Evolutionary conservation across 768 basidiomycete species (phyloP).

Genomic region (Trametes elegans): DNA sequence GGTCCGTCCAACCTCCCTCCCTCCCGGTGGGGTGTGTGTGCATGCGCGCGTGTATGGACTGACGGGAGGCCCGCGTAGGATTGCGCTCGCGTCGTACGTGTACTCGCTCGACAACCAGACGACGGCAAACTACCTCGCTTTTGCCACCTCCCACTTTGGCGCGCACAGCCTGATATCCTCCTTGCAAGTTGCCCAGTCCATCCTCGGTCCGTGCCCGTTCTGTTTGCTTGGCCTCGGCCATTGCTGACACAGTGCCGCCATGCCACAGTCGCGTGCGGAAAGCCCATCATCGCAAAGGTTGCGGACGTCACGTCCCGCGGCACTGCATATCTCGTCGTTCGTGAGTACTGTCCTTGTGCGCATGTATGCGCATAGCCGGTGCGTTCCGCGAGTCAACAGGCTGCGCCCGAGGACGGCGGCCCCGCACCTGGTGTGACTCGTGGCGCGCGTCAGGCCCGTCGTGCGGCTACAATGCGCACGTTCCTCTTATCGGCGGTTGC

Average conservation of each 20-base stretch:
- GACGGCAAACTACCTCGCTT: conserved; percentile 53
- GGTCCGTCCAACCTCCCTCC: conserved; percentile 9
- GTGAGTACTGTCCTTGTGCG: conserved; percentile 33
- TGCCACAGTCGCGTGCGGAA: conserved; percentile 28
- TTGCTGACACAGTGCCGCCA: not conserved
- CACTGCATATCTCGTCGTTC: conserved; percentile 46
- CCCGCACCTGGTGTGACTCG: too few relatives aligned
- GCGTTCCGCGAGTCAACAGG: too few relatives aligned
- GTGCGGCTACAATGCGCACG: too few relatives aligned
- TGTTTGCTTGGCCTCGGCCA: not conserved
- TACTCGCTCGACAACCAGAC: conserved; percentile 74
- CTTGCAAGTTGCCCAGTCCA: conserved; percentile 29
- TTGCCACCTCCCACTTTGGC: conserved; percentile 27
- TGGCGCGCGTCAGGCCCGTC: too few relatives aligned
- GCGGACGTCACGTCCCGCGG: conserved; percentile 50
- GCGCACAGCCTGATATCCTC: conserved; percentile 26
- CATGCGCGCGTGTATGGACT: not conserved
- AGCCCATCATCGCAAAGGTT: conserved; percentile 54
- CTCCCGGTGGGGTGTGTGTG: not conserved
- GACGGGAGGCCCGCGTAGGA: not conserved
- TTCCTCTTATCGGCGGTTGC: too few relatives aligned
- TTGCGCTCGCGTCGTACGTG: conserved; percentile 71
- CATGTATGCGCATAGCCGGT: conserved; percentile 30
- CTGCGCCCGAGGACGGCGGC: too few relatives aligned
- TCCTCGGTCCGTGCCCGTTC: conserved; percentile 40